Evolutionary conservation across 2,329 filamentous ascomycete species (phyloP).

Genomic region (Pestalotiopsis sp.): DNA sequence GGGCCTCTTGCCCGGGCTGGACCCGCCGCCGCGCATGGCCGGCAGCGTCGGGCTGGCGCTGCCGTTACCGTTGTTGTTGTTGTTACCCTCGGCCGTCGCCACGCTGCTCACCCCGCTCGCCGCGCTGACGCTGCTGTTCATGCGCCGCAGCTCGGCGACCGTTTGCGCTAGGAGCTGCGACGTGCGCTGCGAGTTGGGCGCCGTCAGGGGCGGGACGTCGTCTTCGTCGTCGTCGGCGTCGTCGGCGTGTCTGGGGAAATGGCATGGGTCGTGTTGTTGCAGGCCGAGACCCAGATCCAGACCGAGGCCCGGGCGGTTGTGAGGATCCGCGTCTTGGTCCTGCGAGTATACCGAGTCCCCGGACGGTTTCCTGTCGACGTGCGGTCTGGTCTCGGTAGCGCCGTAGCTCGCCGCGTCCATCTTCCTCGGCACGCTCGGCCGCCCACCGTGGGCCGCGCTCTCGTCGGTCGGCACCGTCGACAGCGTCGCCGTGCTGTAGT

Average conservation of each 20-base stretch:
- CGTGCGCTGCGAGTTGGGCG: conserved; percentile 11
- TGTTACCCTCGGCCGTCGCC: conserved; percentile 30
- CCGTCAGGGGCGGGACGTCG: neutral
- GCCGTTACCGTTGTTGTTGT: neutral
- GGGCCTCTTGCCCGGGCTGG: conserved; percentile 33
- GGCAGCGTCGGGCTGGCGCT: conserved; percentile 41
- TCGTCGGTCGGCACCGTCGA: conserved; percentile 2
- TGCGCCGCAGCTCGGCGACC: conserved; percentile 54
- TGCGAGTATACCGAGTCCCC: conserved; percentile 1
- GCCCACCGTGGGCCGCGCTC: neutral
- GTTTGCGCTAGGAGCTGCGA: conserved; percentile 36
- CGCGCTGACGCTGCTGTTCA: conserved; percentile 45
- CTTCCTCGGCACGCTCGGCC: neutral
- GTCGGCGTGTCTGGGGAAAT: neutral
- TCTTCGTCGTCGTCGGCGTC: neutral
- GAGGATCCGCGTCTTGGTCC: neutral
- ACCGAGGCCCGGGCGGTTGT: neutral
- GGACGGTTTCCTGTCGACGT: neutral
- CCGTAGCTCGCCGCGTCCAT: too few species aligned
- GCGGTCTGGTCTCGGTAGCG: neutral
- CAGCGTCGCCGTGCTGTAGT: conserved; percentile 13
- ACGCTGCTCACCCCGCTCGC: conserved; percentile 44
- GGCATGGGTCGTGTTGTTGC: neutral
- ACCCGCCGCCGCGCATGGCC: conserved; percentile 37
- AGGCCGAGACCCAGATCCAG: neutral